Conservation (phyloP, 495 filamentous ascomycete genomes). For the Penicillium angulare region DNA sequence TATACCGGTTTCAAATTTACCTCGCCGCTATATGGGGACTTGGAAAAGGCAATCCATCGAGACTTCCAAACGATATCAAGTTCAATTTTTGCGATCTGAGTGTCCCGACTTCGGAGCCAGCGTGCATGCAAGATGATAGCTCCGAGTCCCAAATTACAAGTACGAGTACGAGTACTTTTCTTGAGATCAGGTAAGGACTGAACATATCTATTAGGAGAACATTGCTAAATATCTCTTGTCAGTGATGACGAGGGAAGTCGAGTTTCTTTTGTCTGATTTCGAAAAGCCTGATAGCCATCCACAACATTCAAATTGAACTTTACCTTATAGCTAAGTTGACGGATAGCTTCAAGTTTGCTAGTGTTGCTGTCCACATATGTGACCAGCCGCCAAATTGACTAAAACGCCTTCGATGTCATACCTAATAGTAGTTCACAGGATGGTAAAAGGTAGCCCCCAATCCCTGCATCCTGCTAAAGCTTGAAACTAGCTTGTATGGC, state of each 20-base stretch:
- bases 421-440: background rate
- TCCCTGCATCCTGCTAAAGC: background rate
- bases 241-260: background rate
- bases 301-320: background rate
- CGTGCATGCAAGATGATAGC: conserved; percentile 2
- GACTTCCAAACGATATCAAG: background rate
- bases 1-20: conserved; percentile 2
- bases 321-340: background rate
- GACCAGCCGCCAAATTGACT: background rate
- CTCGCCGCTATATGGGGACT: conserved; percentile 2
- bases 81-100: conserved; percentile 1
- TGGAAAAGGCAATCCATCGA: conserved; percentile 1
- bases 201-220: conserved; percentile 1
- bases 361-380: background rate
- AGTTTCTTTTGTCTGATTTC: background rate
- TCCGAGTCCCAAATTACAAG: conserved; percentile 1
- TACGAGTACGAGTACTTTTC: background rate
- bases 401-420: background rate
- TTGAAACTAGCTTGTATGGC: conserved; percentile 1
- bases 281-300: background rate
- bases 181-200: conserved; percentile 1
- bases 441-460: background rate
- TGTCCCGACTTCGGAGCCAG: conserved; percentile 2
- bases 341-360: conserved; percentile 1
- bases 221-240: conserved; percentile 2